These are phyloP conservation scores for Pichia norvegensis DNA, from an alignment of 1,139 yeast genomes.

Conservation along the genomic window DNA sequence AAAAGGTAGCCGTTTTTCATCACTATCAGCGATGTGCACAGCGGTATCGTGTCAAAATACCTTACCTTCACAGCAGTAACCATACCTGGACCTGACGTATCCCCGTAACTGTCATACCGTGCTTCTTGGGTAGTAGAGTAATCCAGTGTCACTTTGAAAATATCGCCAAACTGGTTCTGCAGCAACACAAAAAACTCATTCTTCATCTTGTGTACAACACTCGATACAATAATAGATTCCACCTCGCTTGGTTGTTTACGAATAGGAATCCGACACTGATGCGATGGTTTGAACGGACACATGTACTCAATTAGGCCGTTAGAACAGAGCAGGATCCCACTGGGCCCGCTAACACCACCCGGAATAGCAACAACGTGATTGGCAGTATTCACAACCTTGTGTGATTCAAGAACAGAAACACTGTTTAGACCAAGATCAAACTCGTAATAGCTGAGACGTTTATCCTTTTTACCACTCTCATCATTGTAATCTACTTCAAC, in stretches of 20 bases:
- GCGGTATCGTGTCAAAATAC: conserved; percentile 72
- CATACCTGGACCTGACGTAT: conserved; percentile 28
- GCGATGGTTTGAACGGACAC: conserved; percentile 30
- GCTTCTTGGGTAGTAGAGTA: conserved; percentile 28
- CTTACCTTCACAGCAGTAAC: conserved; percentile 36
- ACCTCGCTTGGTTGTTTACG: conserved; percentile 37
- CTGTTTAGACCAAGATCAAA: conserved; percentile 82
- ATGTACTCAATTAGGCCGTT: conserved; percentile 40
- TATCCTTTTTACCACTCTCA: conserved; percentile 10
- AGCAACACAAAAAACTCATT: conserved; percentile 59
- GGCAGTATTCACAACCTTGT: conserved; percentile 34
- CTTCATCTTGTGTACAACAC: conserved; percentile 59
- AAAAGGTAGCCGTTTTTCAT: conserved; percentile 71
- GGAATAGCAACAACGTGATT: conserved; percentile 39
- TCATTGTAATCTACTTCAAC: conserved; percentile 55
- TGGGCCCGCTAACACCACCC: conserved; percentile 50
- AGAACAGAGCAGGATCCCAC: conserved; percentile 50
- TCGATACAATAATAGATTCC: conserved; percentile 41
- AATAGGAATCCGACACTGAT: conserved; percentile 43
- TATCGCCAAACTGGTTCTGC: conserved; percentile 67
- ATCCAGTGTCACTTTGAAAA: conserved; percentile 59
- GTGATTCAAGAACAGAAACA: conserved; percentile 46
- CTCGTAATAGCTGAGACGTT: conserved; percentile 58
- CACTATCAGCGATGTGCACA: conserved; percentile 47
- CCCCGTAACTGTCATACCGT: conserved; percentile 1